phyloP scores from a whole-genome alignment of 495 filamentous ascomycete genomes.

The Xylaria intraflava region DNA sequence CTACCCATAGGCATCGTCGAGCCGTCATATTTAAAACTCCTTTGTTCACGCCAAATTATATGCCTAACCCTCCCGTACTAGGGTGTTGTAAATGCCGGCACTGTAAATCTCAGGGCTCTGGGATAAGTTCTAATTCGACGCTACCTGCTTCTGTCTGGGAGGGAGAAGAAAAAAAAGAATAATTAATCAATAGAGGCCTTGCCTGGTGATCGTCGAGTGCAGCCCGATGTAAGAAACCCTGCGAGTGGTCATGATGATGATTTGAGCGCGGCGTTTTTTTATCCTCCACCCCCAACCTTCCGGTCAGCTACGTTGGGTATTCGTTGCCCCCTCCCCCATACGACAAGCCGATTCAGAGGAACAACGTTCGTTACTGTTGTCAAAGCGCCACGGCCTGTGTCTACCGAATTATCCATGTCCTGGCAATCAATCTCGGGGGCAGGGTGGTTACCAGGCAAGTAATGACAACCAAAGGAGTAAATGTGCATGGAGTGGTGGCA shows the following conservation, averaged over 20 bases:
- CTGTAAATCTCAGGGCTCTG: too few species aligned
- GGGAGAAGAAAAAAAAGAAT: too few species aligned
- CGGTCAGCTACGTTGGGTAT: background rate
- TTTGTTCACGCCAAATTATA: too few species aligned
- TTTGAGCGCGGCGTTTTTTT: conserved; percentile 2
- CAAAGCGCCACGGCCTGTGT: background rate
- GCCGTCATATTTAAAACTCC: too few species aligned
- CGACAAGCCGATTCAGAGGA: background rate
- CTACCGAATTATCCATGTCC: background rate
- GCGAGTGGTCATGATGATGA: conserved; percentile 10
- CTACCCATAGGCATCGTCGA: too few species aligned
- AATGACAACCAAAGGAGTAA: conserved; percentile 1
- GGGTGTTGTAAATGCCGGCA: too few species aligned
- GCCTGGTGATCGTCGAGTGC: background rate
- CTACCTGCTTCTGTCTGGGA: too few species aligned
- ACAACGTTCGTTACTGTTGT: background rate
- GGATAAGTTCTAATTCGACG: too few species aligned
- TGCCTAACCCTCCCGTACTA: too few species aligned
- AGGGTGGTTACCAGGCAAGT: background rate
- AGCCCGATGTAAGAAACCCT: background rate
- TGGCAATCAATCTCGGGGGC: background rate
- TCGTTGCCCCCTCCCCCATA: background rate
- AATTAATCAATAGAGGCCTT: too few species aligned
- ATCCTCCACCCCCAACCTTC: background rate
- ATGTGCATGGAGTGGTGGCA: conserved; percentile 13